Conservation (phyloP, 371 early-diverging fungal genomes). For the Apophysomyces sp. region DNA sequence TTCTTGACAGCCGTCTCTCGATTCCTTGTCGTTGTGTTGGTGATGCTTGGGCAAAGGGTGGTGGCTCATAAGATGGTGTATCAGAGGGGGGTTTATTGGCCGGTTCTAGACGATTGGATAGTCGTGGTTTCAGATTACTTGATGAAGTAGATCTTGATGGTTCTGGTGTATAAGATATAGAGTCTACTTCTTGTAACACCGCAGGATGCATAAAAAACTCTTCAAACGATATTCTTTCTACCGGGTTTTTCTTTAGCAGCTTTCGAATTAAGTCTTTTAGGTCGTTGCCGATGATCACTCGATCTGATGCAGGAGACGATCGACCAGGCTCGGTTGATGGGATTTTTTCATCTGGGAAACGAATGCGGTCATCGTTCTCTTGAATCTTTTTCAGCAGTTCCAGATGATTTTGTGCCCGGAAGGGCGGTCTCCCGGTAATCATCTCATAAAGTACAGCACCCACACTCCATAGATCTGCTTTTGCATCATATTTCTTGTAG, state of each 20-base stretch:
- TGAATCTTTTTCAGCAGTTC: slow-evolving; percentile 89
- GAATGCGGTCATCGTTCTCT: slow-evolving; percentile 73
- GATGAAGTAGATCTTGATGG: slow-evolving; percentile 4
- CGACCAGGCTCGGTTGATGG: not conserved
- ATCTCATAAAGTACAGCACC: slow-evolving; percentile 96
- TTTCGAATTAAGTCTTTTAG: slow-evolving; percentile 80
- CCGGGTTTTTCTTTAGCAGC: slow-evolving; percentile 82
- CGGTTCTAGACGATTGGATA: not conserved
- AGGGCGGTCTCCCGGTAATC: slow-evolving; percentile 88
- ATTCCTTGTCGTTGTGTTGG: slow-evolving; percentile 5
- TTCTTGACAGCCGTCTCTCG: not conserved
- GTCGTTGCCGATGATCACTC: slow-evolving; percentile 57
- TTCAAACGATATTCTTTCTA: slow-evolving; percentile 86
- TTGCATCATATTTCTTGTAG: slow-evolving; percentile 90
- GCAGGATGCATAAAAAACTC: slow-evolving; percentile 89
- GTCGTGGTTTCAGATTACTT: not conserved
- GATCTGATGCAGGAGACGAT: not conserved
- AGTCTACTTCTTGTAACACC: slow-evolving; percentile 24
- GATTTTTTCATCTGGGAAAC: slow-evolving; percentile 78
- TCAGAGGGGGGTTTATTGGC: not conserved
- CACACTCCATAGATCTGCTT: slow-evolving; percentile 96
- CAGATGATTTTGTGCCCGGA: slow-evolving; percentile 89
- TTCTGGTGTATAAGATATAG: not conserved
- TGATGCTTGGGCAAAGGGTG: slow-evolving; percentile 33
- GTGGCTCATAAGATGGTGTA: slow-evolving; percentile 23